These are phyloP conservation scores for Fusarium denticulatum DNA, from an alignment of 2,329 filamentous ascomycete species.

Conservation along the genomic window DNA sequence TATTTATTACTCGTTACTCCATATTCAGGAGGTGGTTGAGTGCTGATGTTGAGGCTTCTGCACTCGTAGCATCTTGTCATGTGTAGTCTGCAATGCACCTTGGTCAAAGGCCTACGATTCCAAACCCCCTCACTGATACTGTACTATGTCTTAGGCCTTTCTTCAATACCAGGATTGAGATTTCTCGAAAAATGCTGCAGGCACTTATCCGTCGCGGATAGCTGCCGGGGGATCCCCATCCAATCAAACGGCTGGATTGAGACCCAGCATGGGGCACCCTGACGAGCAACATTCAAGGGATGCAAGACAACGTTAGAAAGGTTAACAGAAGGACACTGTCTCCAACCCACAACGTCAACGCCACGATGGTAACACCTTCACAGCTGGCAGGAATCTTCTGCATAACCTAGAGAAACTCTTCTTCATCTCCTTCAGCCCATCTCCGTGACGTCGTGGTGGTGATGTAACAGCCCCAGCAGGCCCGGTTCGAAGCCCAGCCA, in stretches of 20 bases:
- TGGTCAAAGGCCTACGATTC: background rate
- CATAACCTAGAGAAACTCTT: background rate
- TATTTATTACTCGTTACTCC: background rate
- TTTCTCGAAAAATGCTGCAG: slow-evolving; percentile 7
- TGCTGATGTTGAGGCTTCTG: background rate
- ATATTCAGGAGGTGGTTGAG: background rate
- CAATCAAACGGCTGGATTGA: slow-evolving; percentile 12
- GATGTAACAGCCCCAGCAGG: slow-evolving; percentile 6
- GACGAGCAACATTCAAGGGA: slow-evolving; percentile 11
- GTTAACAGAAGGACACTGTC: slow-evolving; percentile 15
- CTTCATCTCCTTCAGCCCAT: background rate
- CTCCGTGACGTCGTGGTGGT: slow-evolving; percentile 16
- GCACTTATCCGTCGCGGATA: slow-evolving; percentile 28
- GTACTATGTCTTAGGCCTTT: background rate
- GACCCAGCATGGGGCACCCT: slow-evolving; percentile 18
- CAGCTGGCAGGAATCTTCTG: background rate
- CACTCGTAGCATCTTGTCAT: background rate
- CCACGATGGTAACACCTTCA: background rate
- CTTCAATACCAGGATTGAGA: background rate
- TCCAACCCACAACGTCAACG: slow-evolving; percentile 10
- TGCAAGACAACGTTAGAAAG: slow-evolving; percentile 20
- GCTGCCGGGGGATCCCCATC: slow-evolving; percentile 13
- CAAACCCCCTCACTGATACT: background rate
- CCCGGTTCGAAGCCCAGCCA: background rate
- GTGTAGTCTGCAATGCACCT: background rate